Conservation (phyloP, 179 eudicot genomes). For the Dionaea muscipula region DNA sequence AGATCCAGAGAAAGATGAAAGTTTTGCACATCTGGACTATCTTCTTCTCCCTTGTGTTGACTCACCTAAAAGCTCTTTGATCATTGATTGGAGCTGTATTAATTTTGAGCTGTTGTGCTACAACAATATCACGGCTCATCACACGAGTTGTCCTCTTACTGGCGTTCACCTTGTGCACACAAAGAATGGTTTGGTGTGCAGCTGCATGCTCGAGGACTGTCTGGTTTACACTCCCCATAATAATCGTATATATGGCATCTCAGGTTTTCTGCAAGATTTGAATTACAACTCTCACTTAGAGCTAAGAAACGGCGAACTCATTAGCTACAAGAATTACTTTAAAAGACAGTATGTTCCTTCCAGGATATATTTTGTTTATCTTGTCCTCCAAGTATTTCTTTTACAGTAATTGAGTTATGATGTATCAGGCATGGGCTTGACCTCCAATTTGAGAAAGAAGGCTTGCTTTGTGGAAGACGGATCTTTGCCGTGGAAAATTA, state of each 20-base stretch:
- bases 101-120: constrained; percentile 20
- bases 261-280: constrained; percentile 33
- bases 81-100: constrained; percentile 53
- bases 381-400: not conserved
- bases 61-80: constrained; percentile 11
- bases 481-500: constrained; percentile 44
- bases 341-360: constrained; percentile 11
- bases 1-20: constrained; percentile 8
- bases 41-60: constrained; percentile 51
- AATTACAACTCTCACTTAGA: constrained; percentile 36
- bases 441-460: constrained; percentile 33
- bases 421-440: constrained; percentile 54
- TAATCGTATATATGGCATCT: constrained; percentile 41
- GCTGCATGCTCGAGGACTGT: constrained; percentile 47
- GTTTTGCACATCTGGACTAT: constrained; percentile 32
- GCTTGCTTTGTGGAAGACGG: constrained; percentile 48
- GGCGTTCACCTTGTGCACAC: constrained; percentile 24
- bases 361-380: not conserved
- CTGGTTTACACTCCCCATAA: constrained; percentile 77
- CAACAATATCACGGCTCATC: not conserved
- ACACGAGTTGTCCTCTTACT: constrained; percentile 8
- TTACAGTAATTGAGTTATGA: not conserved
- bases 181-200: constrained; percentile 33
- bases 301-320: constrained; percentile 19
- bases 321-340: constrained; percentile 49